These are phyloP conservation scores for Trichophyton rubrum DNA, from an alignment of 2,329 filamentous ascomycete species.

Conservation along the genomic window DNA sequence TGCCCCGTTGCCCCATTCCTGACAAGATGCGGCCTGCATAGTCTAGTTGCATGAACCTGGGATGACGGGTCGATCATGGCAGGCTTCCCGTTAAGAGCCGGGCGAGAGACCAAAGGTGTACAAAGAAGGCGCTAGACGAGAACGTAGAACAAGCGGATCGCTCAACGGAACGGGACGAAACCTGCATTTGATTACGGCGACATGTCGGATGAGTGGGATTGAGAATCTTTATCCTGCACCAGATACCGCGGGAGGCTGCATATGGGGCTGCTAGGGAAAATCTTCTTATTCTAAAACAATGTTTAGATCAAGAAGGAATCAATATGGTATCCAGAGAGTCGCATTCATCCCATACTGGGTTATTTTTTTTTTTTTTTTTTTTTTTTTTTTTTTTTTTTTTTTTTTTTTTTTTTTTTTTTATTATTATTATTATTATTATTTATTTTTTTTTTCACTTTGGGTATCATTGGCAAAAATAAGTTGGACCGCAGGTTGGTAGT, in stretches of 20 bases:
- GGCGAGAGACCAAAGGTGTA: background rate
- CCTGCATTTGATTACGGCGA: background rate
- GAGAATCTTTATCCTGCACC: background rate
- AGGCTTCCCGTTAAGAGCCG: background rate
- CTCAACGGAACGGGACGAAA: background rate
- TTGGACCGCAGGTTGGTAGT: no score
- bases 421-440: no score
- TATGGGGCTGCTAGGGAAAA: background rate
- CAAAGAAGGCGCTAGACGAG: background rate
- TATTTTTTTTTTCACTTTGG: no score
- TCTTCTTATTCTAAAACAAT: background rate
- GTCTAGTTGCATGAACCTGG: background rate
- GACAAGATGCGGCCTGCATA: background rate
- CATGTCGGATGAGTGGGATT: background rate
- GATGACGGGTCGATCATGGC: background rate
- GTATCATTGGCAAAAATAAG: no score
- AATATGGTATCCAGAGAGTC: background rate
- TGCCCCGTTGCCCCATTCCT: background rate
- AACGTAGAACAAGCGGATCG: background rate
- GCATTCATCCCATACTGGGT: background rate
- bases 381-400: background rate
- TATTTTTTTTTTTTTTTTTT: background rate
- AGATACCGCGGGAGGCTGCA: background rate
- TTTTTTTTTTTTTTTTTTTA: no score
- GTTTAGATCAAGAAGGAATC: background rate